Base-by-base conservation (phyloP, 108 stramenopile genomes). In the Cyclostephanos tholiformis region DNA sequence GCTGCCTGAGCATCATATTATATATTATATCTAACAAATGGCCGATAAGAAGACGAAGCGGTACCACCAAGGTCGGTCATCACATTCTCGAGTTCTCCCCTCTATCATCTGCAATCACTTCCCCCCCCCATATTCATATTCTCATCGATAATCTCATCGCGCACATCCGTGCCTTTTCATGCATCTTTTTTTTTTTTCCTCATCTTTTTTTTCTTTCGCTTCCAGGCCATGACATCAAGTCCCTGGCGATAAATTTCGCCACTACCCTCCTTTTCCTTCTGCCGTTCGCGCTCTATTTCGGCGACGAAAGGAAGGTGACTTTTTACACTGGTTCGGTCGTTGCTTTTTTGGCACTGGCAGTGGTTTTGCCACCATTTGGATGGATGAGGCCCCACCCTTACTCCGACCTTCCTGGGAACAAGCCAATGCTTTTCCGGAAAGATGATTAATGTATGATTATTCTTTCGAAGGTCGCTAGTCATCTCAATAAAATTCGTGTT, bases 361-460 rank as follows among this genome's bases (percentile, higher is more conserved):
- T 86, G 5, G 29, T 95, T 25, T 73, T 78, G 4, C 93, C 93
- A 16, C 93, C 93, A 20, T 50, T 91, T 16, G 93, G 93, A 36
- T 86, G 83, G 82, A 74, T 79, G 81, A 77, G 91, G 71, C 93
- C 93, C 23, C 93, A 95, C 71, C 88, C 88, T 2, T 95, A 95
- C 62, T 85, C 88, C 41, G 93, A 95, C 80, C 67, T 83, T 26
- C 84, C 85, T 1, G 64, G 63, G 4, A 94, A 94, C 80, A 56
- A 68, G 20, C 90, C 90, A 29, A 88, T 71, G 57, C 69, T 52
- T 26, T 72, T 72, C 30, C 56, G 69, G 43, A 81, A 60, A 43
- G 27, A 35, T 43, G 7, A 52, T 14, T 72, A 51, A 59, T 38
- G n/a, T 30, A 25, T 27, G 17, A 25, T 30, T 4, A 32, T 32